These are phyloP conservation scores for Lentinula boryana DNA, from an alignment of 768 basidiomycete species.

Conservation along the genomic window DNA sequence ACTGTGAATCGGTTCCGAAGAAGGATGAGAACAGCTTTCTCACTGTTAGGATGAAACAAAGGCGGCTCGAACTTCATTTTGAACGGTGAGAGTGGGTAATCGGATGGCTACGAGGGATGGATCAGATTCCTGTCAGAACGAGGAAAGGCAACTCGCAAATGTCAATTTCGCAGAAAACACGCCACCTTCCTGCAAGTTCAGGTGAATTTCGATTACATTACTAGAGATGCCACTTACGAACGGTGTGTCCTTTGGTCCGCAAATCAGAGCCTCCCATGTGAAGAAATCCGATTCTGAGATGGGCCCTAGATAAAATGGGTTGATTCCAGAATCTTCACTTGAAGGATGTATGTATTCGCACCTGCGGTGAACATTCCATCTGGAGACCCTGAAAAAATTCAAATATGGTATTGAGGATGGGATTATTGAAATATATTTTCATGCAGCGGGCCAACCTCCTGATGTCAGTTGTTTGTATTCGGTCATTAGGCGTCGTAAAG, in stretches of 20 bases:
- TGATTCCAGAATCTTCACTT: neutral
- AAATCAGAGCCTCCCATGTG: constrained; percentile 93
- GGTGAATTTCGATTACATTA: neutral
- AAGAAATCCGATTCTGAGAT: constrained; percentile 92
- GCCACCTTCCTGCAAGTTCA: constrained; percentile 72
- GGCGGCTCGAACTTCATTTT: constrained; percentile 99
- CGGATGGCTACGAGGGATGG: constrained; percentile 52
- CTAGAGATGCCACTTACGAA: constrained; percentile 45
- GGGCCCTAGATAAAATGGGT: constrained; percentile 48
- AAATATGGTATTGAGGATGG: constrained; percentile 1
- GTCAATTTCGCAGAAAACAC: constrained; percentile 88
- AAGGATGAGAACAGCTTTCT: constrained; percentile 23
- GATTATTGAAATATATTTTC: constrained; percentile 1
- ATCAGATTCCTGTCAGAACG: neutral
- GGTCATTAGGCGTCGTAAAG: constrained; percentile 83
- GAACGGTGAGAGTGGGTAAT: constrained; percentile 98
- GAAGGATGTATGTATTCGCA: constrained; percentile 15
- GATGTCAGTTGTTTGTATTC: constrained; percentile 86
- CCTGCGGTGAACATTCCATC: constrained; percentile 98
- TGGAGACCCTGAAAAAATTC: constrained; percentile 53
- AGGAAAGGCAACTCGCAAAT: constrained; percentile 58
- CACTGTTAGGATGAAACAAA: constrained; percentile 95
- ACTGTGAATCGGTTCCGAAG: constrained; percentile 7
- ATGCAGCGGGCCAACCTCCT: constrained; percentile 42
- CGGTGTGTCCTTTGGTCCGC: constrained; percentile 90